These are phyloP conservation scores for Micractinium sp. DNA, from an alignment of 139 green algal genomes.

Conservation along the genomic window DNA sequence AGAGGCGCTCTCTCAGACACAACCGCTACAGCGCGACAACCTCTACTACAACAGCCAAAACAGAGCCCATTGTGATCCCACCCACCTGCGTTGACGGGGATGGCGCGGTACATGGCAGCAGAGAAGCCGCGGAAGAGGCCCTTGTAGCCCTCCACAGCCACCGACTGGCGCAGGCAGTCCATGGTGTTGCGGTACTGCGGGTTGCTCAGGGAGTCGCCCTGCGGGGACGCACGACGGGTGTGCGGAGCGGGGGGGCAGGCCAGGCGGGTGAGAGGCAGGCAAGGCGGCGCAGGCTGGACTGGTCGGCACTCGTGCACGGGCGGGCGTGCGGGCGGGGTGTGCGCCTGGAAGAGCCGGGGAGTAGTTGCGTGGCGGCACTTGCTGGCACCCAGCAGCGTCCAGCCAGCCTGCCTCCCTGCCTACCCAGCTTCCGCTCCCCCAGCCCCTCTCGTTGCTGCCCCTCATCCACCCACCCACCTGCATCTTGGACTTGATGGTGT, in stretches of 20 bases:
- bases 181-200: conserved; percentile 22
- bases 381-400: background rate
- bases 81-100: conserved; percentile 3
- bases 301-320: too few relatives aligned
- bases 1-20: too few relatives aligned
- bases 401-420: too few relatives aligned
- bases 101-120: conserved; percentile 13
- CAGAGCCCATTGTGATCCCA: too few relatives aligned
- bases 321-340: too few relatives aligned
- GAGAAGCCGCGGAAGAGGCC: conserved; percentile 7
- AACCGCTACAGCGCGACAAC: too few relatives aligned
- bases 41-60: too few relatives aligned
- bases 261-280: too few relatives aligned
- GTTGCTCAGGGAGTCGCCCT: conserved; percentile 21
- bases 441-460: background rate
- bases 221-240: background rate
- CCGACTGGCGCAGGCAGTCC: conserved; percentile 22
- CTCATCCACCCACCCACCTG: background rate
- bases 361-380: too few relatives aligned
- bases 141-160: conserved; percentile 8
- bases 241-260: background rate
- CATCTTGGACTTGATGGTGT: conserved; percentile 21
- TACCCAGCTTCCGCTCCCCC: background rate
- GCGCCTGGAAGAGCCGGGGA: too few relatives aligned
- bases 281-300: too few relatives aligned